These are phyloP conservation scores for Nicotiana undulata DNA, from an alignment of 257 asterid genomes.

Conservation along the genomic window DNA sequence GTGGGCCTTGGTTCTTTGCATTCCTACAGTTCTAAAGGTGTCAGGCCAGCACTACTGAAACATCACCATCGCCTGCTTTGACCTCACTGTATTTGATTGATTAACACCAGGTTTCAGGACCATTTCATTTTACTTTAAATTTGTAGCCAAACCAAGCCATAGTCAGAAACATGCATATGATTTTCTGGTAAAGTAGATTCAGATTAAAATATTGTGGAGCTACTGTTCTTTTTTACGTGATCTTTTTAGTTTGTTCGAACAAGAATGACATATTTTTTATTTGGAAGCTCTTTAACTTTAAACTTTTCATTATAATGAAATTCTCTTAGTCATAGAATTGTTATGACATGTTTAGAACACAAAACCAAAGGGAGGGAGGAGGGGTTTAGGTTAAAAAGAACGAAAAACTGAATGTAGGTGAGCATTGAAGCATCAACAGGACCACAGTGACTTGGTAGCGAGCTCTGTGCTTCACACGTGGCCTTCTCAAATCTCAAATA, in stretches of 20 bases:
- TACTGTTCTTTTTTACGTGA: not conserved
- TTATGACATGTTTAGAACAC: not conserved
- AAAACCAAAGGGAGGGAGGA: not conserved
- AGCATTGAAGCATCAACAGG: not conserved
- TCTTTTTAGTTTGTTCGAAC: not conserved
- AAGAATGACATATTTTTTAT: no score
- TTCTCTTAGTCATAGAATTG: no score
- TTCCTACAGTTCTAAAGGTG: not conserved
- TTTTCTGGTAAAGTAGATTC: conserved; percentile 6
- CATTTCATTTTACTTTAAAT: not conserved
- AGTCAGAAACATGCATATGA: not conserved
- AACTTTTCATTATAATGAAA: not conserved
- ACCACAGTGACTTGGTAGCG: conserved; percentile 1
- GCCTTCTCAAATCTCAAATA: not conserved
- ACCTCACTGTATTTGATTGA: not conserved
- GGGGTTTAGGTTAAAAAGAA: not conserved
- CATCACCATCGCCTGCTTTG: not conserved
- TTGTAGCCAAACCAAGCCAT: not conserved
- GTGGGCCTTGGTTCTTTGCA: not conserved
- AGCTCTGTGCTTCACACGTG: conserved; percentile 1
- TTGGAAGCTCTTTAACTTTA: not conserved
- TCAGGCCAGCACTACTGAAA: not conserved
- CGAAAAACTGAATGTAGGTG: not conserved
- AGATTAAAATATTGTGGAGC: not conserved
- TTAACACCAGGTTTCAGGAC: not conserved